Base-by-base conservation (phyloP, 2,329 filamentous ascomycete species). In the Botrytis elliptica region DNA sequence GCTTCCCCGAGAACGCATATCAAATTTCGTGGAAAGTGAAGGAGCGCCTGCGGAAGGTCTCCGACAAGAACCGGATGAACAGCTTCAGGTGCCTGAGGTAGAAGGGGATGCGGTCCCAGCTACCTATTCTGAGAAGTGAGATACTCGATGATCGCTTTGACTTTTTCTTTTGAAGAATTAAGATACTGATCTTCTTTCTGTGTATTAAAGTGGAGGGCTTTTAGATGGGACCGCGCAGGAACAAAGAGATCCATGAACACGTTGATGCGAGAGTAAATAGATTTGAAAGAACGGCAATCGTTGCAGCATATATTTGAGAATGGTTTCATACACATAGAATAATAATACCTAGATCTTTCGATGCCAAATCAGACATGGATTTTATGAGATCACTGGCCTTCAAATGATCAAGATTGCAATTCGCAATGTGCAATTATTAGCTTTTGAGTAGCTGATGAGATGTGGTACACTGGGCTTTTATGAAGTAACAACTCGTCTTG, bases 11-110 rank as follows among this genome's bases (percentile, higher is more conserved):
- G 71, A 73, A 52, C 71, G 71, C 44, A 73, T 73, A 52, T 70
- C 71, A n/a, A 57, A 70, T 63, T 73, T 73, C 44, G 71, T 73
- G 18, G 66, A 73, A 52, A 73, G 66, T 33, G 71, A 63, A n/a
- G 71, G 71, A 20, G 65, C 33, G 18, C 33, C 71, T 3, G 71
- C 65, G 22, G 38, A 70, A 36, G 66, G 33, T 3, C 71, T 70
- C 46, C 71, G 57, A 57, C 55, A 70, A 29, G 55, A 49, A 70
- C 36, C n/a, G 6, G 52, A 72, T 59, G 62, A 44, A 14, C 70
- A 57, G 4, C 12, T 60, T 18, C 63, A 49, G 38, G 52, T 20
- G 29, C 63, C 63, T 18, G 64, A 69, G 8, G 18, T 25, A 40
- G 71, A 72, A 29, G 42, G 62, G 25, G 64, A 59, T 60, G 29